Evolutionary conservation across 2,329 filamentous ascomycete species (phyloP).

Genomic region (Fusarium nisikadoi): DNA sequence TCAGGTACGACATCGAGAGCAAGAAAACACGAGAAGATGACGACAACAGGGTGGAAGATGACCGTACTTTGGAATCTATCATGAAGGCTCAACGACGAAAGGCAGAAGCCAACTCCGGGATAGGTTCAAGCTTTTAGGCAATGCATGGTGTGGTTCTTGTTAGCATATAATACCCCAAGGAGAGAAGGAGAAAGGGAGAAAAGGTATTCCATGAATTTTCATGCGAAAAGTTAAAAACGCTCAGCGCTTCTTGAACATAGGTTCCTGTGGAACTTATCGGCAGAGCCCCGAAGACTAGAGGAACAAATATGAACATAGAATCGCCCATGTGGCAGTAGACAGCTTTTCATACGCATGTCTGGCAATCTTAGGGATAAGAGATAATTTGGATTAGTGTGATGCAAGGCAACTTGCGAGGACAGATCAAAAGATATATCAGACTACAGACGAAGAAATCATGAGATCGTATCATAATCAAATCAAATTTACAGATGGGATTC

Average conservation of each 20-base stretch:
- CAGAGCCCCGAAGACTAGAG: neutral
- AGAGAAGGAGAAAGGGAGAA: neutral
- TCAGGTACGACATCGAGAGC: neutral
- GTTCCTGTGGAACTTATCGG: neutral
- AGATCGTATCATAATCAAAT: conserved; percentile 34
- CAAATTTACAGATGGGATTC: conserved; percentile 23
- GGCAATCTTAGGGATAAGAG: neutral
- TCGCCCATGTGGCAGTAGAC: neutral
- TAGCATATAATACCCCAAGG: neutral
- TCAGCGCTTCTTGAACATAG: neutral
- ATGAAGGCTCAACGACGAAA: conserved; percentile 5
- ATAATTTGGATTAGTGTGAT: neutral
- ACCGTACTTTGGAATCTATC: neutral
- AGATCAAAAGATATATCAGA: neutral
- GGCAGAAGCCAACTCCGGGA: neutral
- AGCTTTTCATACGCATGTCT: neutral
- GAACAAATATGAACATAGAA: neutral
- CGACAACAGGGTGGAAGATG: neutral
- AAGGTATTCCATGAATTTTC: neutral
- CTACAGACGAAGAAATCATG: conserved; percentile 6
- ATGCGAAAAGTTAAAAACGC: neutral
- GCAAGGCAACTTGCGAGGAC: neutral
- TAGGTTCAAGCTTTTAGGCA: neutral
- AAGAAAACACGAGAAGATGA: neutral
- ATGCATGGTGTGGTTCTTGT: neutral